phyloP scores from a whole-genome alignment of 805 yeast genomes.

The Saccharomyces eubayanus region DNA sequence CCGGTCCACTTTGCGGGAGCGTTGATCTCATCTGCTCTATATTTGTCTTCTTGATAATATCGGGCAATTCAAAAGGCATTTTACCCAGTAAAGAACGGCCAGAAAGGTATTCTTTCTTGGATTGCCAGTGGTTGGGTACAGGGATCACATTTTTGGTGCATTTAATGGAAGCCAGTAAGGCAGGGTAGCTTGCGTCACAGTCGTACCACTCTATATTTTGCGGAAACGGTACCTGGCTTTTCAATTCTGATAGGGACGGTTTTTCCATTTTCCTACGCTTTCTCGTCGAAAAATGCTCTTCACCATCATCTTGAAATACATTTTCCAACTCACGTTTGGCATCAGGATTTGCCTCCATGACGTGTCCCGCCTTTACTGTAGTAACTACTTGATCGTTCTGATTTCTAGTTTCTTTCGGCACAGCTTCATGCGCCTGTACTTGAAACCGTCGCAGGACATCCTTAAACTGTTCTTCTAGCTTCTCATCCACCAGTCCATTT shows the following conservation, averaged over 20 bases:
- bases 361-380: slow-evolving; percentile 6
- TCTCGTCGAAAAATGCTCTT: slow-evolving; percentile 33
- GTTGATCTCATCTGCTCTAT: slow-evolving; percentile 78
- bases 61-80: slow-evolving; percentile 69
- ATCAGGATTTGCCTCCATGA: not conserved
- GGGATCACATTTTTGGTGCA: slow-evolving; percentile 56
- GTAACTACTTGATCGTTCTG: slow-evolving; percentile 8
- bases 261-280: slow-evolving; percentile 46
- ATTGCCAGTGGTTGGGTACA: slow-evolving; percentile 81
- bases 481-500: slow-evolving; percentile 21
- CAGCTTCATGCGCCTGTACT: slow-evolving; percentile 1
- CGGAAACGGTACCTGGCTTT: slow-evolving; percentile 53
- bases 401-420: slow-evolving; percentile 1
- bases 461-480: slow-evolving; percentile 15
- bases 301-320: not conserved
- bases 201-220: slow-evolving; percentile 82
- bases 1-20: slow-evolving; percentile 8
- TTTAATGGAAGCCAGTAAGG: slow-evolving; percentile 55
- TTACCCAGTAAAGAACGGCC: slow-evolving; percentile 58
- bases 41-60: slow-evolving; percentile 72
- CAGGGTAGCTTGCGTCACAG: slow-evolving; percentile 75
- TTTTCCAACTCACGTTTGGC: not conserved
- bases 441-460: slow-evolving; percentile 7
- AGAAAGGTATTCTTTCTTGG: slow-evolving; percentile 65
- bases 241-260: slow-evolving; percentile 60